Conservation (phyloP, 2,329 filamentous ascomycete genomes). For the Fusarium verrucosum region DNA sequence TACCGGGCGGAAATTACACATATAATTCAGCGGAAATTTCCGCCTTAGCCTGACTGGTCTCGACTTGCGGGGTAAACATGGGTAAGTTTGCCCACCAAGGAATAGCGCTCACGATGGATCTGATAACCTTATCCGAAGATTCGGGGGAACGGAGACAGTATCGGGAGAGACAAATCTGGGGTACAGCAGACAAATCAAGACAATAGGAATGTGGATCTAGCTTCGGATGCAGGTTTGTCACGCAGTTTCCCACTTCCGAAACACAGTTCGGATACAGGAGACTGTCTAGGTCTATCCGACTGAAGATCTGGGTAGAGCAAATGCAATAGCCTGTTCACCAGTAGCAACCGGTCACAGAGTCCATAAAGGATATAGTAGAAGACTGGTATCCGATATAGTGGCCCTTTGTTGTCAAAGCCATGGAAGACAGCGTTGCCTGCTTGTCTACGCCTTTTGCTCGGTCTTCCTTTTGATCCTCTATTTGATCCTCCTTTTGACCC, state of each 20-base stretch:
- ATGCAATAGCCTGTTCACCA: no score
- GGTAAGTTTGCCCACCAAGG: accelerated
- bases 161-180: neutral
- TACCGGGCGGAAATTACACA: no score
- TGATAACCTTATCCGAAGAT: neutral
- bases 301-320: neutral
- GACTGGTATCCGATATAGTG: no score
- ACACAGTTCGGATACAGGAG: neutral
- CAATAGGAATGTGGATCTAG: neutral
- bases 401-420: no score
- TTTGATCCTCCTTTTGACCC: no score
- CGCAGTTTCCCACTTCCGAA: neutral
- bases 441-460: no score
- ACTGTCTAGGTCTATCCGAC: neutral
- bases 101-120: neutral
- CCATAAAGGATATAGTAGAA: no score
- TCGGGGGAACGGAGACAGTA: neutral
- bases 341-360: no score
- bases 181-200: neutral
- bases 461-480: no score
- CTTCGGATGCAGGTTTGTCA: neutral
- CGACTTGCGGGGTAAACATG: neutral
- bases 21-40: neutral
- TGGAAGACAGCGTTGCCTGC: no score
- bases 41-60: neutral